A percentile compares a stretch with the other conserved stretches of the same genome.
Conservation (phyloP, 78 protist species). For the Dictyostelium intermedium region DNA sequence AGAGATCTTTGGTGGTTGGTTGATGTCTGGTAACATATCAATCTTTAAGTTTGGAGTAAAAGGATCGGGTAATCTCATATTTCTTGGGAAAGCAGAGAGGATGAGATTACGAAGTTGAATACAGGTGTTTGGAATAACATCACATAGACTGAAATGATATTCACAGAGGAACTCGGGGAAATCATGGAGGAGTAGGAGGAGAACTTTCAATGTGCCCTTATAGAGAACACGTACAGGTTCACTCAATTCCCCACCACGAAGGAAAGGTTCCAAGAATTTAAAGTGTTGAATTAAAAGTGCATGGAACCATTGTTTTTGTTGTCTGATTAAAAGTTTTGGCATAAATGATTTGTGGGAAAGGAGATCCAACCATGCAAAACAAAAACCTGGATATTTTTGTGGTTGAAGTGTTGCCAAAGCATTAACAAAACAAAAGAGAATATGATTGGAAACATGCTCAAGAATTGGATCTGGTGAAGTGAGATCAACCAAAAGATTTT, state of each 20-base stretch:
- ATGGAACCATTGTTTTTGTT: slow-evolving; percentile 90
- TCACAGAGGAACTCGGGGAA: slow-evolving; percentile 99
- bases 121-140: slow-evolving; percentile 96
- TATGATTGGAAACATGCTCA: slow-evolving; percentile 72
- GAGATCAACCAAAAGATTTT: slow-evolving; percentile 84
- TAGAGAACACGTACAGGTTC: slow-evolving; percentile 92
- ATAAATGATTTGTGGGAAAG: slow-evolving; percentile 94
- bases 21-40: slow-evolving; percentile 95
- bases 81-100: slow-evolving; percentile 96
- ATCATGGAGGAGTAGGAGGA: slow-evolving; percentile 97
- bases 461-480: slow-evolving; percentile 70
- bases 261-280: slow-evolving; percentile 92
- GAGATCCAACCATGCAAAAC: slow-evolving; percentile 98
- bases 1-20: slow-evolving; percentile 88
- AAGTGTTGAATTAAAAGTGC: slow-evolving; percentile 90
- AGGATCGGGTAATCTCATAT: slow-evolving; percentile 98
- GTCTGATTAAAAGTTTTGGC: slow-evolving; percentile 89
- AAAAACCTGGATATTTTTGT: slow-evolving; percentile 93
- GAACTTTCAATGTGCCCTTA: slow-evolving; percentile 89
- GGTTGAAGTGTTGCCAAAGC: slow-evolving; percentile 91
- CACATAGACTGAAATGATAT: slow-evolving; percentile 95
- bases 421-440: slow-evolving; percentile 83
- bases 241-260: slow-evolving; percentile 84
- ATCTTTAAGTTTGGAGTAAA: slow-evolving; percentile 94
- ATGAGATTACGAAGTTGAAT: slow-evolving; percentile 97